phyloP scores from a whole-genome alignment of 2,329 filamentous ascomycete species.

The Ophiocordyceps camponoti-leonardi region DNA sequence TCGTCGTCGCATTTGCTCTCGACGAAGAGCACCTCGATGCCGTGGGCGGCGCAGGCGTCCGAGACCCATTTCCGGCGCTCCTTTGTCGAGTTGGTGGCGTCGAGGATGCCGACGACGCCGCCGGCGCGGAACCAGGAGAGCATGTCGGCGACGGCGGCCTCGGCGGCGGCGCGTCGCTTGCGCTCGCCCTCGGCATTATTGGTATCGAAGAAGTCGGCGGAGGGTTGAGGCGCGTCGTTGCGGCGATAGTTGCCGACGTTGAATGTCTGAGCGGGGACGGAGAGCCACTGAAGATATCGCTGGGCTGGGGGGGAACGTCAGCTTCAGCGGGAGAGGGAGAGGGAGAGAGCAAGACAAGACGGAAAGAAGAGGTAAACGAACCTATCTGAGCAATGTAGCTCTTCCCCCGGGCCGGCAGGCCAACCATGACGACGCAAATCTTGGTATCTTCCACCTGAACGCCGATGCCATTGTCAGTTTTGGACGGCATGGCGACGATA shows the following conservation, averaged over 20 bases:
- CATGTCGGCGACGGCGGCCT: constrained; percentile 90
- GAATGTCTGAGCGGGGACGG: constrained; percentile 84
- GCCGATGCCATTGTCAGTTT: constrained; percentile 44
- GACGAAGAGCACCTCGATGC: constrained; percentile 84
- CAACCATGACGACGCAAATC: constrained; percentile 98
- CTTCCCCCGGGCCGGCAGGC: constrained; percentile 87
- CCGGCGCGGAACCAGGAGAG: constrained; percentile 70
- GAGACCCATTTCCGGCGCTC: constrained; percentile 79
- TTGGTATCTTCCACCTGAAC: constrained; percentile 88
- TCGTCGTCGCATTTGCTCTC: constrained; percentile 96
- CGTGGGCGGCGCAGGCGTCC: constrained; percentile 56
- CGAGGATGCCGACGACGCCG: constrained; percentile 81
- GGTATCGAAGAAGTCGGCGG: constrained; percentile 89
- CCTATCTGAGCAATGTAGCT: constrained; percentile 96
- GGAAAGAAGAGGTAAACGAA: too few relatives aligned
- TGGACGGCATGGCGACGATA: constrained; percentile 23
- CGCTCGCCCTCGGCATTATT: constrained; percentile 82
- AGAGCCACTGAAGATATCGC: constrained; percentile 92
- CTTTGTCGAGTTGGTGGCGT: constrained; percentile 94
- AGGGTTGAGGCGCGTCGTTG: constrained; percentile 73
- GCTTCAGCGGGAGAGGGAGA: background rate
- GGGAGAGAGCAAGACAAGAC: too few relatives aligned
- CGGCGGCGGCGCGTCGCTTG: constrained; percentile 70
- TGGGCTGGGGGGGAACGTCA: constrained; percentile 53
- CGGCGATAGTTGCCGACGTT: constrained; percentile 95